Percentiles rank a stretch among this genome's conserved stretches.
phyloP scores from a whole-genome alignment of 148 eudicot genomes.

The Rhododendron henanense region DNA sequence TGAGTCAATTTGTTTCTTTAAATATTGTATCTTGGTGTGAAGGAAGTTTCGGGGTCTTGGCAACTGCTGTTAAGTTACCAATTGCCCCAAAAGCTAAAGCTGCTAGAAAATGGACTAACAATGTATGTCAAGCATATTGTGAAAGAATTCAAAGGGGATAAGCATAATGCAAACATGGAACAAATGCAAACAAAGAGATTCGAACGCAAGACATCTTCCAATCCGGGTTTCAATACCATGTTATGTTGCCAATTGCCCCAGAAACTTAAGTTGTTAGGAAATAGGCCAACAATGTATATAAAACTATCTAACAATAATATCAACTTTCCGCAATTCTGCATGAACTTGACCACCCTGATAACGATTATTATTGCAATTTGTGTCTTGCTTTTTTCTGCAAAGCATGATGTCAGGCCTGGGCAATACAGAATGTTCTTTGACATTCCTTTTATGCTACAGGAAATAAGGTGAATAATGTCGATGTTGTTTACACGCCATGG shows the following conservation, averaged over 20 bases:
- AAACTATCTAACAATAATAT: not conserved
- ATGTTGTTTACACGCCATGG: conserved; percentile 98
- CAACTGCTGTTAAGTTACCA: not conserved
- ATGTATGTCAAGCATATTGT: not conserved
- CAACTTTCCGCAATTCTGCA: not conserved
- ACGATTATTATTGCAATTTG: not conserved
- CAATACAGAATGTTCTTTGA: not conserved
- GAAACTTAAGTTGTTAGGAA: not conserved
- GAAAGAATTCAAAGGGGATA: no score
- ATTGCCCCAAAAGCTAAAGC: not conserved
- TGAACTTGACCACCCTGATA: not conserved
- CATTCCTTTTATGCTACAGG: conserved; percentile 42
- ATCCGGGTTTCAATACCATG: not conserved
- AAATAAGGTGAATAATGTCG: conserved; percentile 91
- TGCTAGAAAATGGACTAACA: not conserved
- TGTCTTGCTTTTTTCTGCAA: not conserved
- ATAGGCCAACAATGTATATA: not conserved
- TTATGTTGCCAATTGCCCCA: not conserved
- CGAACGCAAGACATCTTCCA: not conserved
- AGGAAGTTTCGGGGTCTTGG: not conserved
- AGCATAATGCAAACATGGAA: no score
- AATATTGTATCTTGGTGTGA: not conserved
- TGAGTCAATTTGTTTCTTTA: not conserved
- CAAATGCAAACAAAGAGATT: not conserved
- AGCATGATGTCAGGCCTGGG: not conserved